Base-by-base conservation (phyloP, 441 rosid genomes). In the Flueggea neowawraea region DNA sequence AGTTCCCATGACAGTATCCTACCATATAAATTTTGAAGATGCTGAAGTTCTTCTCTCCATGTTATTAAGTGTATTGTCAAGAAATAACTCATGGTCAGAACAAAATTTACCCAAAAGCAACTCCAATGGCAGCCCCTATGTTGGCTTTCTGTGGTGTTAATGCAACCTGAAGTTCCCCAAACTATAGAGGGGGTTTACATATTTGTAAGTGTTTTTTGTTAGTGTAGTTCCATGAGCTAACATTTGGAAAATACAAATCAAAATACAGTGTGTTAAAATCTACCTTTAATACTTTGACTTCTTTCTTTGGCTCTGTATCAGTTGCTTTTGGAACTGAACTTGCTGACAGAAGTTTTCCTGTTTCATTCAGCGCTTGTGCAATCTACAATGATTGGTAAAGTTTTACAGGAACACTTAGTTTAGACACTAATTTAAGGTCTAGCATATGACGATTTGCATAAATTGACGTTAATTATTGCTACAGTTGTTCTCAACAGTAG, bases 101-200 rank as follows among this genome's bases (percentile, higher is more conserved):
- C 52, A 39, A 31, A 61, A 65, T 55, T 75, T 89, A 89, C 98
- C 96, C 97, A 53, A 84, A 90, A 58, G 71, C 80, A 60, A 87
- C 60, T 64, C 81, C 84, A 49, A 94, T 83, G 10, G 72, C 81
- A 57, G 95, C 93, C 58, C 98, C 98, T 3, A 76, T 75, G 68
- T 85, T 81, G 48, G 97, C 97, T 71, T 83, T 88, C 67, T 76
- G 77, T 10, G 89, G 82, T 55, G 84, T 94, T 62, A 85, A 70
- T 69, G 81, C 93, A 67, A 94, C 85, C 71, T 90, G 96, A 73
- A 90, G 96, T 0, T 89, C 93, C 76, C 98, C 98, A 75, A 88
- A 94, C 98, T 94, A 75, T 75, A 80, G 33, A 69, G 12, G 31
- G 47, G 56, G n/a, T 44, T 55, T 16, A 13, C 10, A 55, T 5